These are phyloP conservation scores for Nadsonia fulvescens DNA, from an alignment of 805 yeast species.

Conservation along the genomic window DNA sequence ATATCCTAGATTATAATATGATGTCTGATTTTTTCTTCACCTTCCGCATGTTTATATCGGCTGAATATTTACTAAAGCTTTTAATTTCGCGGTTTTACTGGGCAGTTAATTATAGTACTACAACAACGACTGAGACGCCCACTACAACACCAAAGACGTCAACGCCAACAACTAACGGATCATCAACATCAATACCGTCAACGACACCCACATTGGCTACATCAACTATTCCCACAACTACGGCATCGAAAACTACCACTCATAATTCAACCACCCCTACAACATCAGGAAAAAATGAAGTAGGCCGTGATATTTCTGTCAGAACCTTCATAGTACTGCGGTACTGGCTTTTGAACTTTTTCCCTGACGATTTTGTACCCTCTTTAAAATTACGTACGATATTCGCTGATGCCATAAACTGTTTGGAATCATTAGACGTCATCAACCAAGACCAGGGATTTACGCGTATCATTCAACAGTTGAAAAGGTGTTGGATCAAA, in stretches of 20 bases:
- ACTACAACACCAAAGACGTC: conserved; percentile 5
- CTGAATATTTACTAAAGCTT: conserved; percentile 40
- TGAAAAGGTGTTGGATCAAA: conserved; percentile 33
- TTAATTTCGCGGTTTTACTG: conserved; percentile 52
- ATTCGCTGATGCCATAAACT: conserved; percentile 23
- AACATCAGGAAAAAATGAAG: conserved; percentile 17
- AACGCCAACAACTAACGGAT: conserved; percentile 2
- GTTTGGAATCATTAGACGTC: conserved; percentile 13
- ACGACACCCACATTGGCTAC: no score
- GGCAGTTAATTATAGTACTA: conserved; percentile 29
- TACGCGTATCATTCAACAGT: conserved; percentile 23
- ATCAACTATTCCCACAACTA: no score
- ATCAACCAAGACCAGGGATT: conserved; percentile 13
- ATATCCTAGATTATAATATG: conserved; percentile 55
- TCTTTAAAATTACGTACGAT: conserved; percentile 28
- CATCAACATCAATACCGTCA: conserved; percentile 2
- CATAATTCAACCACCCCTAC: no score
- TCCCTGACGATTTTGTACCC: conserved; percentile 62
- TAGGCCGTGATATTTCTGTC: conserved; percentile 51
- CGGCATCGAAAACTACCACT: no score
- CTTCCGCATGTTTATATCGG: conserved; percentile 48
- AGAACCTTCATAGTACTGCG: conserved; percentile 75
- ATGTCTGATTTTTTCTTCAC: conserved; percentile 77
- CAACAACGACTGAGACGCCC: not conserved
- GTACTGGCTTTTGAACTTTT: conserved; percentile 82